Percentiles rank a stretch among this genome's conserved stretches.
phyloP scores from a whole-genome alignment of 176 grass and related monocot species.

The Hordeum marinum region DNA sequence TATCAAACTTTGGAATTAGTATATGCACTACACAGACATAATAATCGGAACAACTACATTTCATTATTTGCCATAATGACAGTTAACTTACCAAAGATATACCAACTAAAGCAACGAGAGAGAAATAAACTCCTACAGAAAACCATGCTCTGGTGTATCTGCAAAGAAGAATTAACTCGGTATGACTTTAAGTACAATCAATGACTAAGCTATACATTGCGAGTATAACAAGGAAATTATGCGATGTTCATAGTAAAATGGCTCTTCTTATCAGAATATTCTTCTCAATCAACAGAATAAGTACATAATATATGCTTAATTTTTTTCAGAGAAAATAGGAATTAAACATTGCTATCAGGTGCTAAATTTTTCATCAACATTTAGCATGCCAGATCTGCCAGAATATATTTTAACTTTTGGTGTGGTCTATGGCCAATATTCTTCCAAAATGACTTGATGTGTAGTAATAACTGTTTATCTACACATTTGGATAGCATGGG shows the following conservation, averaged over 20 bases:
- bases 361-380: background rate
- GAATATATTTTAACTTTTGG: slow-evolving; percentile 19
- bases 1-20: slow-evolving; percentile 7
- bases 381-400: background rate
- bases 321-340: background rate
- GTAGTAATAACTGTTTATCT: background rate
- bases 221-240: slow-evolving; percentile 4
- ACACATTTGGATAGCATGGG: background rate
- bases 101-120: slow-evolving; percentile 49
- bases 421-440: background rate
- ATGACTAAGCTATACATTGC: background rate
- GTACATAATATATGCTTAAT: background rate
- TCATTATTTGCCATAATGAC: background rate
- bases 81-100: slow-evolving; percentile 65
- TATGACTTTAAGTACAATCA: background rate
- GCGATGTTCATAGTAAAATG: background rate
- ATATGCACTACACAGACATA: background rate
- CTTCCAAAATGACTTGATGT: background rate
- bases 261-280: background rate
- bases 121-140: slow-evolving; percentile 64
- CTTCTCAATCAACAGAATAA: background rate
- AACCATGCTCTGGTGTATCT: slow-evolving; percentile 77
- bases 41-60: slow-evolving; percentile 7
- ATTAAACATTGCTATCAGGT: background rate
- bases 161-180: slow-evolving; percentile 10